phyloP scores from a whole-genome alignment of 345 rosid species.

The Camelina laxa region DNA sequence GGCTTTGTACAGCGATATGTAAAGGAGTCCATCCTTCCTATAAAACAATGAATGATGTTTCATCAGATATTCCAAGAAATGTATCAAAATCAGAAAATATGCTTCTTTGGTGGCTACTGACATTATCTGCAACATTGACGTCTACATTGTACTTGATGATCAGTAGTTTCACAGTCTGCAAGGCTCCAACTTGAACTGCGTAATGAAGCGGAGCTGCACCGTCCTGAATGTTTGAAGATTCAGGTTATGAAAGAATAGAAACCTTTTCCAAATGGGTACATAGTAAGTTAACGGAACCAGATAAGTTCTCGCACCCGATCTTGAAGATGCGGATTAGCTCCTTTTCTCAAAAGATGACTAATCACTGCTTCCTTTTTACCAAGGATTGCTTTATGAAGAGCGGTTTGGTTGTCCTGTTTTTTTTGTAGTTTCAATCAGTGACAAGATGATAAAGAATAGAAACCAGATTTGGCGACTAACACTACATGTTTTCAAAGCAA shows the following conservation, averaged over 20 bases:
- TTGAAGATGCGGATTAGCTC: slow-evolving; percentile 77
- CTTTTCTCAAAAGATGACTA: slow-evolving; percentile 92
- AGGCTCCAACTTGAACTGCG: slow-evolving; percentile 79
- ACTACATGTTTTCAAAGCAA: slow-evolving; percentile 26
- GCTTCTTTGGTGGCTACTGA: slow-evolving; percentile 32
- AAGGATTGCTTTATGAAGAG: slow-evolving; percentile 79
- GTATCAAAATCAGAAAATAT: slow-evolving; percentile 6
- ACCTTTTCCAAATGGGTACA: not conserved
- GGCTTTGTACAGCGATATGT: slow-evolving; percentile 87
- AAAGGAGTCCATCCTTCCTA: slow-evolving; percentile 99
- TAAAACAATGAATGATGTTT: slow-evolving; percentile 31
- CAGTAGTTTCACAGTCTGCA: slow-evolving; percentile 83
- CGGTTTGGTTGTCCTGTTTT: slow-evolving; percentile 75
- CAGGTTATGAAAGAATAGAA: slow-evolving; percentile 18
- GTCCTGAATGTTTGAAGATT: slow-evolving; percentile 52
- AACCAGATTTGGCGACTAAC: not conserved
- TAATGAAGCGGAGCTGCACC: slow-evolving; percentile 89
- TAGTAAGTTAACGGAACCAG: not conserved
- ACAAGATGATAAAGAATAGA: not conserved
- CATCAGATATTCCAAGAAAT: slow-evolving; percentile 11
- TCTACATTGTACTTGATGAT: slow-evolving; percentile 67
- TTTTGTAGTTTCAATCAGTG: not conserved
- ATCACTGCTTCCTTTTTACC: slow-evolving; percentile 92
- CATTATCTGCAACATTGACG: slow-evolving; percentile 68
- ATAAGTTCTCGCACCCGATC: slow-evolving; percentile 63